Conservation (phyloP, 768 basidiomycete species). For the Podaxis rugospora region DNA sequence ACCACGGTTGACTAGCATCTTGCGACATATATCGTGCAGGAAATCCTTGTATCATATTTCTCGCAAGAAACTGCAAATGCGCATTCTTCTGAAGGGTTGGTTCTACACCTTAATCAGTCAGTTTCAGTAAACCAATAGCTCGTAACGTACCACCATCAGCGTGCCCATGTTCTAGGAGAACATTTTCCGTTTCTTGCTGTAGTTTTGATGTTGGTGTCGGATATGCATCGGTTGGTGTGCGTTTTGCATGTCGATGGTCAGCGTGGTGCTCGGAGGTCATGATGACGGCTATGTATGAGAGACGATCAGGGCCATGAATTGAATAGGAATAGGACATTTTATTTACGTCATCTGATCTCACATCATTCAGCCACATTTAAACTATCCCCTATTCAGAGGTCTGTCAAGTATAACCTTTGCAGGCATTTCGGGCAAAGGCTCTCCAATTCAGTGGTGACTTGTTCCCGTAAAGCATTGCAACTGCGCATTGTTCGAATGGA, state of each 20-base stretch:
- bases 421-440: too few species aligned
- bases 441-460: too few species aligned
- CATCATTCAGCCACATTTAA: neutral
- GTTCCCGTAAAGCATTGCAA: too few species aligned
- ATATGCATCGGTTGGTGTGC: constrained; percentile 52
- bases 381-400: too few species aligned
- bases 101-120: constrained; percentile 1
- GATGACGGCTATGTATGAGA: neutral
- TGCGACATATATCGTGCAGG: constrained; percentile 76
- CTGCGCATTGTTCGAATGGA: too few species aligned
- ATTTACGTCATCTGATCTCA: neutral
- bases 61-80: constrained; percentile 74
- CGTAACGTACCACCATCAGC: constrained; percentile 22
- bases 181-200: constrained; percentile 64
- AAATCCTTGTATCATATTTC: constrained; percentile 74
- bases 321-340: neutral
- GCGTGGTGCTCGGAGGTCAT: constrained; percentile 11
- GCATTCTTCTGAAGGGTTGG: constrained; percentile 51
- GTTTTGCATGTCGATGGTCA: constrained; percentile 16
- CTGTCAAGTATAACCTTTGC: too few species aligned
- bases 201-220: constrained; percentile 57
- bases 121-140: constrained; percentile 5
- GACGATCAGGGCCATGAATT: neutral
- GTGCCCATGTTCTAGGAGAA: constrained; percentile 49
- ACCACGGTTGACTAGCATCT: constrained; percentile 95